phyloP scores from a whole-genome alignment of 768 basidiomycete species.

The Suillus discolor region DNA sequence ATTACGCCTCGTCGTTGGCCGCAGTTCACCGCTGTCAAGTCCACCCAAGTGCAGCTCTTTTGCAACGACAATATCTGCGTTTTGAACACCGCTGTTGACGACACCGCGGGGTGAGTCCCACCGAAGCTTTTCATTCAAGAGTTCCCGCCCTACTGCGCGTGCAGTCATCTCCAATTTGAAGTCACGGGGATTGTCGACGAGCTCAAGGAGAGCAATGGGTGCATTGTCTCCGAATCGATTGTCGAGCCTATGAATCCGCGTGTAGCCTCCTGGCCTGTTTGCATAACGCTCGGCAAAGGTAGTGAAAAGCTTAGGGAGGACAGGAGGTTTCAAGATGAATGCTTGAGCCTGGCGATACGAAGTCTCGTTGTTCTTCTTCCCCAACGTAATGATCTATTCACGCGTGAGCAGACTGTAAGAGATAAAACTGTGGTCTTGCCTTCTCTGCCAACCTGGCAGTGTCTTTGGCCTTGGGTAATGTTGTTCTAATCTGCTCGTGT shows the following conservation, averaged over 20 bases:
- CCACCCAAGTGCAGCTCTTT: constrained; percentile 46
- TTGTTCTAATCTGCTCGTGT: constrained; percentile 96
- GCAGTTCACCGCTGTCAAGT: constrained; percentile 45
- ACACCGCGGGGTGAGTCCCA: constrained; percentile 45
- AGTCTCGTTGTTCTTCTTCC: constrained; percentile 78
- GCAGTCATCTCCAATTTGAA: constrained; percentile 88
- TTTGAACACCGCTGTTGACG: constrained; percentile 52
- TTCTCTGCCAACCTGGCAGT: constrained; percentile 91
- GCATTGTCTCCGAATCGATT: constrained; percentile 91
- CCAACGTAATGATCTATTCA: constrained; percentile 82
- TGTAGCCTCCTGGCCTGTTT: constrained; percentile 88
- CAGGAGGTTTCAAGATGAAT: constrained; percentile 73
- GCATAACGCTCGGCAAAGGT: constrained; percentile 82
- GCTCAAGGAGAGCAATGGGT: constrained; percentile 85
- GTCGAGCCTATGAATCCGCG: constrained; percentile 91
- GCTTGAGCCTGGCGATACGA: constrained; percentile 73
- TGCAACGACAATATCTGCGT: constrained; percentile 48
- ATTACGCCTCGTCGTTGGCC: constrained; percentile 73
- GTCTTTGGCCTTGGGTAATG: constrained; percentile 92
- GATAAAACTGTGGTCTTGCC: constrained; percentile 40
- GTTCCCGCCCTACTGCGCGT: constrained; percentile 83
- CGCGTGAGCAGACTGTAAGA: constrained; percentile 11
- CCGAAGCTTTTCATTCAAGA: constrained; percentile 59
- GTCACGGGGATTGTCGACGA: constrained; percentile 95
- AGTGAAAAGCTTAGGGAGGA: constrained; percentile 83